phyloP scores from a whole-genome alignment of 202 grass and related monocot species.

The Panicum hallii region DNA sequence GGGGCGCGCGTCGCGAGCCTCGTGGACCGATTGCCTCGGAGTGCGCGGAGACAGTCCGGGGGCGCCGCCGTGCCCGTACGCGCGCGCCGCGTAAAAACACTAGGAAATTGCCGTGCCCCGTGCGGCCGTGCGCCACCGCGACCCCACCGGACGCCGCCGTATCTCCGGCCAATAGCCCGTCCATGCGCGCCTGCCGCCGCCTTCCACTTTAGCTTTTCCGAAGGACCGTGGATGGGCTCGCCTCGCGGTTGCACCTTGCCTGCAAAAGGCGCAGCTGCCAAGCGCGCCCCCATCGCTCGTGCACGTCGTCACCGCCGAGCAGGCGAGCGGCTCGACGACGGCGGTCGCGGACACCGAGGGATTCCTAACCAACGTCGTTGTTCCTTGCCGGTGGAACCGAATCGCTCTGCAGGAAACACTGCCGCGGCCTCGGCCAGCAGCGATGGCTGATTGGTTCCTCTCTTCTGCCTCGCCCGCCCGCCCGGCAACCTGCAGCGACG shows the following conservation, averaged over 20 bases:
- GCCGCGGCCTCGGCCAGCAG: not conserved
- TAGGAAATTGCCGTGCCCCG: not conserved
- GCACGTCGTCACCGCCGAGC: too few relatives aligned
- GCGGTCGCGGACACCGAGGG: not conserved
- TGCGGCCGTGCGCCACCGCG: too few relatives aligned
- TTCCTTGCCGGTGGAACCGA: constrained; percentile 24
- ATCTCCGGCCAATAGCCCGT: not conserved
- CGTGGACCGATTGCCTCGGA: not conserved
- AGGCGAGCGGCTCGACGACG: too few relatives aligned
- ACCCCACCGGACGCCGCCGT: not conserved
- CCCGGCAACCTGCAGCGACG: not conserved
- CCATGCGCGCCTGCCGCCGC: not conserved
- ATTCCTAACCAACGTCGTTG: not conserved
- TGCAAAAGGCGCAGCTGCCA: not conserved
- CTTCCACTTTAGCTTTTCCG: not conserved
- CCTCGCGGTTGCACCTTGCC: not conserved
- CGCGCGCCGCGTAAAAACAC: constrained; percentile 26
- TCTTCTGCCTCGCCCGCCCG: not conserved
- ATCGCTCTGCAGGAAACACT: not conserved
- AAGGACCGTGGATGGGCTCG: not conserved
- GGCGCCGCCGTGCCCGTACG: not conserved
- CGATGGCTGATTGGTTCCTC: not conserved
- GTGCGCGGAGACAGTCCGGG: not conserved
- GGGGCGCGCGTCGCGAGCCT: not conserved
- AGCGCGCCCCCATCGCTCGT: too few relatives aligned